These are phyloP conservation scores for Coniochaeta prunicola DNA, from an alignment of 2,329 filamentous ascomycete genomes.

Conservation along the genomic window DNA sequence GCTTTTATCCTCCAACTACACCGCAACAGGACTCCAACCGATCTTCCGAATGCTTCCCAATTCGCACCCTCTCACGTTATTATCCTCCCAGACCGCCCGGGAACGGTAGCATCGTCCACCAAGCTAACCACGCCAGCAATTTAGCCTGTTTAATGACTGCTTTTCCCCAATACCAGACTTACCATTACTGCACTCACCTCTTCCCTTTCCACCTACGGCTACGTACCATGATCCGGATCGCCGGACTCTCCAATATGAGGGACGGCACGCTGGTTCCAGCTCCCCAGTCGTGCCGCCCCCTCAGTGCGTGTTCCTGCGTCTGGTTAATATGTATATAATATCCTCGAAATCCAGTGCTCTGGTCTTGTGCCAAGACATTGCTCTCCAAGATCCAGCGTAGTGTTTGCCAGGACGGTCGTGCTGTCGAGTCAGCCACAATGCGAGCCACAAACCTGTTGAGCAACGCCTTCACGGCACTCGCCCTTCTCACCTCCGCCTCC, in stretches of 20 bases:
- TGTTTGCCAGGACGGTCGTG: background rate
- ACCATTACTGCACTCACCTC: background rate
- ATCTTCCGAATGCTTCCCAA: background rate
- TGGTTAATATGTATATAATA: constrained; percentile 3
- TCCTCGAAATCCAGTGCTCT: background rate
- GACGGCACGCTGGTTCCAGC: background rate
- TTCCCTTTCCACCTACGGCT: background rate
- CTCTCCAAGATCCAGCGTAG: background rate
- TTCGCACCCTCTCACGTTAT: background rate
- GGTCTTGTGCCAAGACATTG: background rate
- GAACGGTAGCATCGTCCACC: background rate
- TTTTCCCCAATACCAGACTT: background rate
- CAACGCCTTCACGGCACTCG: background rate
- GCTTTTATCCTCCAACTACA: background rate
- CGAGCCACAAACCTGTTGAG: background rate
- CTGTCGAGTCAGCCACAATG: background rate
- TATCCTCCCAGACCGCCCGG: background rate
- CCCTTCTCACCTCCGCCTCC: constrained; percentile 5
- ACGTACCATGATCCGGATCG: background rate
- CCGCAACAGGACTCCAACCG: background rate
- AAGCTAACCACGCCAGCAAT: background rate
- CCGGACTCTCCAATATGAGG: background rate
- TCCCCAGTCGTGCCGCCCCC: background rate
- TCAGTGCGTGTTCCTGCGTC: constrained; percentile 1
- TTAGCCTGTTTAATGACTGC: background rate